A percentile compares a stretch with the other conserved stretches of the same genome.
These are phyloP conservation scores for Pleurotus eryngii DNA, from an alignment of 768 basidiomycete genomes.

Conservation along the genomic window DNA sequence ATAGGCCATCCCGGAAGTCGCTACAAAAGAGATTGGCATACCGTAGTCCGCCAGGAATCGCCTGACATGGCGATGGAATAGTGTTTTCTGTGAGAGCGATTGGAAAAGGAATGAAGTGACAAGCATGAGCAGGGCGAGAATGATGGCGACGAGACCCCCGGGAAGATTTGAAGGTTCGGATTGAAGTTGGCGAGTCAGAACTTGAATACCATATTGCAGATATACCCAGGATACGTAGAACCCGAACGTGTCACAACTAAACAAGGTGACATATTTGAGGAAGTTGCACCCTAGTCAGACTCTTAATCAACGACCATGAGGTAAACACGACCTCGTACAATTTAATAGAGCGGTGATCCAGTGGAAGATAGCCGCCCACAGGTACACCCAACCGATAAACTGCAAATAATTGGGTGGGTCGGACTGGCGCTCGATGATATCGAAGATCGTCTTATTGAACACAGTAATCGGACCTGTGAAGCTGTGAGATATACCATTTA, in stretches of 20 bases:
- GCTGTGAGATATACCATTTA: not conserved
- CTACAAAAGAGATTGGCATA: slow-evolving; percentile 84
- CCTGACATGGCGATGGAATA: slow-evolving; percentile 73
- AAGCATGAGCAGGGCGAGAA: slow-evolving; percentile 77
- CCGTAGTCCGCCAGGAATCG: slow-evolving; percentile 84
- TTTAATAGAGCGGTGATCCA: slow-evolving; percentile 80
- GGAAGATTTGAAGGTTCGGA: slow-evolving; percentile 31
- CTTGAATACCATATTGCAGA: slow-evolving; percentile 85
- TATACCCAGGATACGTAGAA: slow-evolving; percentile 93
- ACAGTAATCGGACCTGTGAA: slow-evolving; percentile 84
- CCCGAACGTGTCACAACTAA: slow-evolving; percentile 90
- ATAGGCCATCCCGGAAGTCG: slow-evolving; percentile 74
- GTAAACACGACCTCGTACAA: slow-evolving; percentile 39
- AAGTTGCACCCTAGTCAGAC: slow-evolving; percentile 66
- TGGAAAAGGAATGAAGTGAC: slow-evolving; percentile 73
- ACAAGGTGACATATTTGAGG: slow-evolving; percentile 82
- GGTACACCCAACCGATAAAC: slow-evolving; percentile 90
- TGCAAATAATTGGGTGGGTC: slow-evolving; percentile 75
- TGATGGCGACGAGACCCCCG: slow-evolving; percentile 60
- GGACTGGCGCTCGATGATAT: slow-evolving; percentile 56
- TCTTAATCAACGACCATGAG: not conserved
- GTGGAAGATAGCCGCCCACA: slow-evolving; percentile 85
- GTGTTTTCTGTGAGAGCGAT: slow-evolving; percentile 53
- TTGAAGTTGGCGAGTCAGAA: slow-evolving; percentile 70
- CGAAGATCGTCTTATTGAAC: slow-evolving; percentile 86